Conservation (phyloP, 2,329 filamentous ascomycete genomes). For the Bretziella fagacearum region DNA sequence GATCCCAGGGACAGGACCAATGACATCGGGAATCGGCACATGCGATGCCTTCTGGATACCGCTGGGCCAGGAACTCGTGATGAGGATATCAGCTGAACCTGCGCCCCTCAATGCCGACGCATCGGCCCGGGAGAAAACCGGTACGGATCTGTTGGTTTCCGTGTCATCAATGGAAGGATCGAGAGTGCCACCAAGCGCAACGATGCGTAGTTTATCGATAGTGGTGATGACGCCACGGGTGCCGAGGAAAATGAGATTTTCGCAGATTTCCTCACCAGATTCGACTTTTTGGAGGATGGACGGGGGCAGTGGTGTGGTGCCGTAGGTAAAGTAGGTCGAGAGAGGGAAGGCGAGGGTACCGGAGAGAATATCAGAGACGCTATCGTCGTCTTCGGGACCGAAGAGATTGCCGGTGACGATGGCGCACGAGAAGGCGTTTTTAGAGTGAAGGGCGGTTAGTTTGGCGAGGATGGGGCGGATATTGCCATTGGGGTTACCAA, state of each 20-base stretch:
- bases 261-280: conserved; percentile 57
- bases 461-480: conserved; percentile 64
- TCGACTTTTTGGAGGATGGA: conserved; percentile 57
- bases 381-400: conserved; percentile 39
- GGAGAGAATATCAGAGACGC: conserved; percentile 47
- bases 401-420: conserved; percentile 78
- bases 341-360: conserved; percentile 61
- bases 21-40: conserved; percentile 27
- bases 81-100: conserved; percentile 65
- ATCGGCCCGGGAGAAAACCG: conserved; percentile 62
- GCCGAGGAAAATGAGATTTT: conserved; percentile 81
- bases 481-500: conserved; percentile 69
- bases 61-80: conserved; percentile 76
- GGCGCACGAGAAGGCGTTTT: conserved; percentile 76
- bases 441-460: conserved; percentile 60
- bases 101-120: conserved; percentile 59
- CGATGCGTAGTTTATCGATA: conserved; percentile 72
- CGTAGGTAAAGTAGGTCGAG: conserved; percentile 81
- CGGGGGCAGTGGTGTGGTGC: conserved; percentile 52
- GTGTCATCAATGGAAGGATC: conserved; percentile 45
- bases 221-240: conserved; percentile 81
- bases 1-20: conserved; percentile 24
- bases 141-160: conserved; percentile 56
- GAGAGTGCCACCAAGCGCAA: conserved; percentile 62
- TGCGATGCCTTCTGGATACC: conserved; percentile 54